A percentile compares a stretch with the other conserved stretches of the same genome.
These are phyloP conservation scores for Periconia macrospinosa DNA, from an alignment of 2,329 filamentous ascomycete species.

Conservation along the genomic window DNA sequence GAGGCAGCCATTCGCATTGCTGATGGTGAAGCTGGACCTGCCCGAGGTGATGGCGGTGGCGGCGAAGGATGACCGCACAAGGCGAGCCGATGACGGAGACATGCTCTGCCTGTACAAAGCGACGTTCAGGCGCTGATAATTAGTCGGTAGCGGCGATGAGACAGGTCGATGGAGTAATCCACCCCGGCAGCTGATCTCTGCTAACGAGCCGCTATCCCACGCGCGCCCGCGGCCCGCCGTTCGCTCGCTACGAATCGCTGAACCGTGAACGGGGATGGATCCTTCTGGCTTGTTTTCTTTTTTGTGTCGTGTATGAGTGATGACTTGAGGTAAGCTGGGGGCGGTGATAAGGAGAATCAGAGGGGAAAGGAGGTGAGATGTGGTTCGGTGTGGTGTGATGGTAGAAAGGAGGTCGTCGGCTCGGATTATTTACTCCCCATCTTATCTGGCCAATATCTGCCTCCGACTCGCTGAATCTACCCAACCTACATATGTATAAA, in stretches of 20 bases:
- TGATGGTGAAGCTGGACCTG: constrained; percentile 11
- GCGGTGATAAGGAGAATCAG: neutral
- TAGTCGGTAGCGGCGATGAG: neutral
- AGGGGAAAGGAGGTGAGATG: constrained; percentile 1
- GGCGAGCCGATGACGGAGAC: constrained; percentile 38
- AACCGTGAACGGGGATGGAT: neutral
- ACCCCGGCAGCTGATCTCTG: constrained; percentile 27
- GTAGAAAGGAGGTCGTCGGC: too few relatives aligned
- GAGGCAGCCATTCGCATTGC: constrained; percentile 18
- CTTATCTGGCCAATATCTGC: neutral
- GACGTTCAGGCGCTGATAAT: neutral
- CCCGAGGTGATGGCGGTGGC: neutral
- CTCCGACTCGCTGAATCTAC: neutral
- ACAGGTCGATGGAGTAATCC: neutral
- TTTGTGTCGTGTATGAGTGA: neutral
- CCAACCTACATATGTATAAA: neutral
- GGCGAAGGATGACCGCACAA: neutral
- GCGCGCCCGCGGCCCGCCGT: constrained; percentile 13
- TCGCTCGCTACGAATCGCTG: constrained; percentile 8
- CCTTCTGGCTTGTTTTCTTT: neutral
- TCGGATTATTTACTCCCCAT: too few relatives aligned
- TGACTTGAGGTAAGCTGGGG: constrained; percentile 1
- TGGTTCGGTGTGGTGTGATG: neutral
- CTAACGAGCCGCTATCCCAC: constrained; percentile 22
- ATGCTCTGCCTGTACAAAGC: constrained; percentile 11